Evolutionary conservation across 306 rosid species (phyloP).

Genomic region (Begonia loranthoides): DNA sequence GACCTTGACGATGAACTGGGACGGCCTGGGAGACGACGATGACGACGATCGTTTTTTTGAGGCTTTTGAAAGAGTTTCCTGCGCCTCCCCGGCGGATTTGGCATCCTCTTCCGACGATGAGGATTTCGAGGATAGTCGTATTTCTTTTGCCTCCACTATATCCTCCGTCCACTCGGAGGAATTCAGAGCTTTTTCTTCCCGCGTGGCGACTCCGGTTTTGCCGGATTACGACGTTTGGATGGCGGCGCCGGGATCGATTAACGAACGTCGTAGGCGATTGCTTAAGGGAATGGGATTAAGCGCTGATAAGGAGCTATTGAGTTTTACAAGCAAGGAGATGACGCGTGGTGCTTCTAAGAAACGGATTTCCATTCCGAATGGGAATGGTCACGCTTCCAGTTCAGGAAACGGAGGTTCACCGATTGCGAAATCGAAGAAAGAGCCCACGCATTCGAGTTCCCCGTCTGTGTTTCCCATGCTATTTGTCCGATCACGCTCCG

Average conservation of each 20-base stretch:
- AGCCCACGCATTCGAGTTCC: not conserved
- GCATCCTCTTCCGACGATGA: slow-evolving; percentile 31
- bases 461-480: slow-evolving; percentile 12
- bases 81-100: slow-evolving; percentile 20
- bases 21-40: slow-evolving; percentile 33
- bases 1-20: slow-evolving; percentile 49
- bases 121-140: slow-evolving; percentile 38
- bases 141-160: slow-evolving; percentile 44
- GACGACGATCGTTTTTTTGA: slow-evolving; percentile 56
- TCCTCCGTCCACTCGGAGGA: slow-evolving; percentile 23
- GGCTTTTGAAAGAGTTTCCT: slow-evolving; percentile 24
- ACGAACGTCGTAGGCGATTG: slow-evolving; percentile 37
- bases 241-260: slow-evolving; percentile 57
- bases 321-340: slow-evolving; percentile 8
- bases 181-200: not conserved
- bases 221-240: slow-evolving; percentile 65
- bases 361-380: not conserved
- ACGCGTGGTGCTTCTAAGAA: slow-evolving; percentile 10
- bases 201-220: not conserved
- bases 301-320: slow-evolving; percentile 22
- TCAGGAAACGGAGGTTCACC: slow-evolving; percentile 1
- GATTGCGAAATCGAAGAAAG: not conserved
- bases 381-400: not conserved
- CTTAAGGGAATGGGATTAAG: slow-evolving; percentile 59
- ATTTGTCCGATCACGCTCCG: slow-evolving; percentile 56